Evolutionary conservation across 2,329 filamentous ascomycete species (phyloP).

Genomic region (Sclerotinia minor): DNA sequence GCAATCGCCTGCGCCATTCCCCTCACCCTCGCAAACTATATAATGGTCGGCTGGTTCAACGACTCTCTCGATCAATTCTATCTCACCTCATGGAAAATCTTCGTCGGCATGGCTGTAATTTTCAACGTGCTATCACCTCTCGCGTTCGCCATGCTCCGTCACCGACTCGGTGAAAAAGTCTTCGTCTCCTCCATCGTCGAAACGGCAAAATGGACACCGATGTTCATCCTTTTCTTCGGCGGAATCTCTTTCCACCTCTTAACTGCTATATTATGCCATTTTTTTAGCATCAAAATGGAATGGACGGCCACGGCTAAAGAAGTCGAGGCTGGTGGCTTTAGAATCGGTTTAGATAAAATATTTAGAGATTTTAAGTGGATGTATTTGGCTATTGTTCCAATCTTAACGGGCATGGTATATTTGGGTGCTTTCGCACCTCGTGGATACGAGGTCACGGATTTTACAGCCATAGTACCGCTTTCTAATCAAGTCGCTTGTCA

Average conservation of each 20-base stretch:
- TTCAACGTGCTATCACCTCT: slow-evolving; percentile 54
- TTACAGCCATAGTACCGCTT: slow-evolving; percentile 61
- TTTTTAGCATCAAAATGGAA: slow-evolving; percentile 48
- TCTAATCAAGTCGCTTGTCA: slow-evolving; percentile 42
- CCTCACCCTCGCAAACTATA: slow-evolving; percentile 69
- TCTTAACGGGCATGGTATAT: slow-evolving; percentile 38
- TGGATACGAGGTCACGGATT: slow-evolving; percentile 57
- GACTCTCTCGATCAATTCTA: slow-evolving; percentile 67
- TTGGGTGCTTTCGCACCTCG: slow-evolving; percentile 33
- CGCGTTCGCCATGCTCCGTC: slow-evolving; percentile 34
- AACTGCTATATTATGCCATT: slow-evolving; percentile 46
- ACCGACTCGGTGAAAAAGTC: slow-evolving; percentile 31
- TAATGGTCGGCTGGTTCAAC: slow-evolving; percentile 70
- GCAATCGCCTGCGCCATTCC: slow-evolving; percentile 67
- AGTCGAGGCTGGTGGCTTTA: slow-evolving; percentile 56
- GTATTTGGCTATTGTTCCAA: slow-evolving; percentile 39
- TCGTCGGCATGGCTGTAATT: slow-evolving; percentile 62
- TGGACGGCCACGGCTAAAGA: slow-evolving; percentile 62
- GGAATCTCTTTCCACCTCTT: slow-evolving; percentile 47
- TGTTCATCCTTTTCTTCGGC: slow-evolving; percentile 48
- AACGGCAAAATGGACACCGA: slow-evolving; percentile 55
- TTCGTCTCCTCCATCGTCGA: slow-evolving; percentile 47
- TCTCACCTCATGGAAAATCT: slow-evolving; percentile 65
- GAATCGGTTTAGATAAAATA: slow-evolving; percentile 56
- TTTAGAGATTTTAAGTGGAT: slow-evolving; percentile 57